A percentile compares a stretch with the other conserved stretches of the same genome.
Evolutionary conservation across 345 rosid species (phyloP).

Genomic region (Cardamine occulta): DNA sequence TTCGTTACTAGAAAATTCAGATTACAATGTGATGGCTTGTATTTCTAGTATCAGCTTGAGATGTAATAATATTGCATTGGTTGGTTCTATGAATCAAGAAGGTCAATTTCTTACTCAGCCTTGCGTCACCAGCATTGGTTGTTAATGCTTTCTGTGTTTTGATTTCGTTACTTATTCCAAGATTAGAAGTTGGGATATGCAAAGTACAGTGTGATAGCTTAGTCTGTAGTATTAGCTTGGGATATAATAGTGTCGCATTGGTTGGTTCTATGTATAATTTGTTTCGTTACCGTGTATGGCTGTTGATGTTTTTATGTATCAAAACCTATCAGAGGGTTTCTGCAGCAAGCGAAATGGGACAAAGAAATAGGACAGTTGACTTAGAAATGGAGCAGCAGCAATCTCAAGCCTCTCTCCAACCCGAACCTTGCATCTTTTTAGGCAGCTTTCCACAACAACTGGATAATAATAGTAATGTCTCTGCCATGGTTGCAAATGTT

Average conservation of each 20-base stretch:
- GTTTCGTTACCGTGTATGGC: background rate
- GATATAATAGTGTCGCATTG: slow-evolving; percentile 13
- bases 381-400: slow-evolving; percentile 68
- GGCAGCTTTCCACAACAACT: slow-evolving; percentile 56
- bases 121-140: background rate
- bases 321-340: slow-evolving; percentile 35
- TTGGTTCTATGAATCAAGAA: background rate
- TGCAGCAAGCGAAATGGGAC: slow-evolving; percentile 65
- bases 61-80: slow-evolving; percentile 6
- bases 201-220: slow-evolving; percentile 3
- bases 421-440: slow-evolving; percentile 58
- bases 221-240: background rate
- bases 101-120: background rate
- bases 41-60: background rate
- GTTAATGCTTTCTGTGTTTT: slow-evolving; percentile 9
- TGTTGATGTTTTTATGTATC: slow-evolving; percentile 20
- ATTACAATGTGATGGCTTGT: slow-evolving; percentile 1
- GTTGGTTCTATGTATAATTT: slow-evolving; percentile 1
- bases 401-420: slow-evolving; percentile 52
- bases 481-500: slow-evolving; percentile 50
- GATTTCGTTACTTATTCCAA: background rate
- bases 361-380: slow-evolving; percentile 62
- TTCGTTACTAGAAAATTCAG: background rate
- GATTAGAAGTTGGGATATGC: background rate
- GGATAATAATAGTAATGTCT: slow-evolving; percentile 51